Evolutionary conservation across 495 filamentous ascomycete species (phyloP).

Genomic region (Clohesyomyces aquaticus): DNA sequence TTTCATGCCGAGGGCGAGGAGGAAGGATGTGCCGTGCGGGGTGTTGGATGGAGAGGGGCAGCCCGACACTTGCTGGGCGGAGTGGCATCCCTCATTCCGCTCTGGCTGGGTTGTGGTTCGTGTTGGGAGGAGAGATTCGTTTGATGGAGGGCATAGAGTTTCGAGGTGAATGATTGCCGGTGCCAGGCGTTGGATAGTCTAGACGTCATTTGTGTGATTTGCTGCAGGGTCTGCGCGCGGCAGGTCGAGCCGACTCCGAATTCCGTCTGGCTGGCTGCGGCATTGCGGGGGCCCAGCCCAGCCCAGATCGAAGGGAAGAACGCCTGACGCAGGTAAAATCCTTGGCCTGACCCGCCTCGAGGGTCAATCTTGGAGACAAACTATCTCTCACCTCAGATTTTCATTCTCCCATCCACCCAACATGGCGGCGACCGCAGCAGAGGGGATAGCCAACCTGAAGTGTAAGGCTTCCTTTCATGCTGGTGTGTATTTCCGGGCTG

Average conservation of each 20-base stretch:
- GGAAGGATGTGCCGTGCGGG: slow-evolving; percentile 16
- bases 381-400: neutral
- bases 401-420: slow-evolving; percentile 6
- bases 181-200: too few species aligned
- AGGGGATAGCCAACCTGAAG: slow-evolving; percentile 37
- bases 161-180: neutral
- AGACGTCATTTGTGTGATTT: slow-evolving; percentile 22
- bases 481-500: neutral
- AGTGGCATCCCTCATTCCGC: slow-evolving; percentile 61
- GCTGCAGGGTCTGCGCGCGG: slow-evolving; percentile 4
- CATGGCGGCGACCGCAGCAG: slow-evolving; percentile 40
- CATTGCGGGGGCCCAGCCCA: neutral
- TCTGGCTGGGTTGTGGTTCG: neutral
- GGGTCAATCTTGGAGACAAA: neutral
- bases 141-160: neutral
- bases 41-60: slow-evolving; percentile 29
- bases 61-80: slow-evolving; percentile 43
- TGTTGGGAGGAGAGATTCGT: neutral
- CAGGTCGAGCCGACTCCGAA: slow-evolving; percentile 9
- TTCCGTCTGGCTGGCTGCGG: slow-evolving; percentile 9
- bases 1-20: slow-evolving; percentile 7
- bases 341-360: too few species aligned
- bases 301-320: too few species aligned
- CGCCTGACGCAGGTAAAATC: too few species aligned
- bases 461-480: slow-evolving; percentile 20